These are phyloP conservation scores for Bjerkandera adusta DNA, from an alignment of 1,284 basidiomycete species.

Conservation along the genomic window DNA sequence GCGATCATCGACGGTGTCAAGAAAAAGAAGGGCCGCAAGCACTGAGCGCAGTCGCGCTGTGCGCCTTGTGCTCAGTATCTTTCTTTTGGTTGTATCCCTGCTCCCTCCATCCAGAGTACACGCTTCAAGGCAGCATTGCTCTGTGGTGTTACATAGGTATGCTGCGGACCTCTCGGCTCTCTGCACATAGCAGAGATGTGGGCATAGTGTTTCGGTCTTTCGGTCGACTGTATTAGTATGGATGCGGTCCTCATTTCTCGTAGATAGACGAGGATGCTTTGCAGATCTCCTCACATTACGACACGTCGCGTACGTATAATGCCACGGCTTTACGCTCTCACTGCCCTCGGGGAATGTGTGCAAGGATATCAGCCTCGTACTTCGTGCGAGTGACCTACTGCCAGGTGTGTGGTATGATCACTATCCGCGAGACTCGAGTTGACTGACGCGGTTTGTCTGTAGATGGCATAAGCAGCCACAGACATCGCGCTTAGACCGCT, in stretches of 20 bases:
- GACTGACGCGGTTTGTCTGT: background rate
- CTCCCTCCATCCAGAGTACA: background rate
- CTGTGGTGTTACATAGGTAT: conserved; percentile 9
- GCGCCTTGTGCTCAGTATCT: background rate
- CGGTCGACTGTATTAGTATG: conserved; percentile 1
- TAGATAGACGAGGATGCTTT: background rate
- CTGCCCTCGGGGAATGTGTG: background rate
- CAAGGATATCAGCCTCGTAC: background rate
- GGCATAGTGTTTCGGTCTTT: conserved; percentile 5
- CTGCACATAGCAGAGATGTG: conserved; percentile 1
- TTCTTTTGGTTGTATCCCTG: background rate
- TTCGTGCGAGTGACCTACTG: background rate
- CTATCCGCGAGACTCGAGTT: background rate
- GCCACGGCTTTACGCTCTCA: conserved; percentile 2
- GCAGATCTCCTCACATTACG: background rate
- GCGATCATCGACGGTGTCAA: conserved; percentile 52
- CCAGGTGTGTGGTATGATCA: background rate
- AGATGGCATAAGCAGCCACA: background rate
- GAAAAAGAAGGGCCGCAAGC: conserved; percentile 49
- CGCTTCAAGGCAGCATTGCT: background rate
- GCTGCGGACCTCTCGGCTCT: background rate
- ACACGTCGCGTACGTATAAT: conserved; percentile 5
- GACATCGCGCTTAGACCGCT: background rate
- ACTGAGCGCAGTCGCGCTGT: conserved; percentile 13
- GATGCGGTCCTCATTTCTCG: background rate